phyloP scores from a whole-genome alignment of 2,329 filamentous ascomycete genomes.

The Pseudogymnoascus sp. region DNA sequence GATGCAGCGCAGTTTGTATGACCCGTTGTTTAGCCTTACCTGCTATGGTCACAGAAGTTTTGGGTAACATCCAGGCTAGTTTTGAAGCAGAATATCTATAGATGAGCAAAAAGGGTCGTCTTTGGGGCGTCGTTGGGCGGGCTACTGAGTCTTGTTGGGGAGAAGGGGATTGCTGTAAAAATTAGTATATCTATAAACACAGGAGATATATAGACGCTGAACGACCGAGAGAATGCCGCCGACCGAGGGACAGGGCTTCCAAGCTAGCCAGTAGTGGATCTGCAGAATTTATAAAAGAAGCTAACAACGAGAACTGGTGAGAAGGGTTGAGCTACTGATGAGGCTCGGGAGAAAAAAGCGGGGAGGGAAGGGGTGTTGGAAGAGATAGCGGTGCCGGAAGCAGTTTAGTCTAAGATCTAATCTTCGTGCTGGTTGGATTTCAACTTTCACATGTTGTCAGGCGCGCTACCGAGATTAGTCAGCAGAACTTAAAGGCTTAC shows the following conservation, averaged over 20 bases:
- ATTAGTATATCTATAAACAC: not conserved
- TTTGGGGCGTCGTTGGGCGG: not conserved
- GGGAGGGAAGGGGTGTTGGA: not conserved
- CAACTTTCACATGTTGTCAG: not conserved
- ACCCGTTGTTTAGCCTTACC: conserved; percentile 8
- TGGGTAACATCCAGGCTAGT: conserved; percentile 4
- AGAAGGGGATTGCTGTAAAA: not conserved
- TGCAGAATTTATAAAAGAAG: not conserved
- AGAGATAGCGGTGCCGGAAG: not conserved
- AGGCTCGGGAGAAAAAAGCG: conserved; percentile 3
- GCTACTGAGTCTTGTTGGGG: not conserved
- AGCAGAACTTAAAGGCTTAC: not conserved
- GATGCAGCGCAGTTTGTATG: conserved; percentile 7
- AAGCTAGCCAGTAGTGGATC: conserved; percentile 1
- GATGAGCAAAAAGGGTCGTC: not conserved
- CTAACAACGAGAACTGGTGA: conserved; percentile 5
- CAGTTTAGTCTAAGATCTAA: not conserved
- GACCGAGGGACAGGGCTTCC: not conserved
- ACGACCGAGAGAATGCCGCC: conserved; percentile 1
- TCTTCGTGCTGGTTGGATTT: not conserved
- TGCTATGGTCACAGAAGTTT: not conserved
- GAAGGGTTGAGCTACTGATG: conserved; percentile 3
- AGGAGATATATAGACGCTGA: not conserved
- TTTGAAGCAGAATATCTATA: not conserved
- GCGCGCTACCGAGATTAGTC: not conserved